phyloP scores from a whole-genome alignment of 1,139 yeast species.

The Lodderomyces theae region DNA sequence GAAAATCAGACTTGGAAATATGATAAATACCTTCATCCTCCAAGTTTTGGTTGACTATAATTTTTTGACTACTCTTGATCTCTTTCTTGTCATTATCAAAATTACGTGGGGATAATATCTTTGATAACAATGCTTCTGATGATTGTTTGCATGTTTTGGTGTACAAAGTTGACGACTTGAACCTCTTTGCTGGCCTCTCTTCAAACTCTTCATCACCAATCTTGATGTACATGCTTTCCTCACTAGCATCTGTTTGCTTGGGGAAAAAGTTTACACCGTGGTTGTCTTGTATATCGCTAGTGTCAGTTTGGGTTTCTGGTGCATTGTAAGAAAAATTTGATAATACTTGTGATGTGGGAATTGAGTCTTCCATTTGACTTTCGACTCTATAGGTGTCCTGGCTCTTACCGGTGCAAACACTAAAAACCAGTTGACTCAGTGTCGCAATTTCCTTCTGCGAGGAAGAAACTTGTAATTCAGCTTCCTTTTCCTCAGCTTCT shows the following conservation, averaged over 20 bases:
- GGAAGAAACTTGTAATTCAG: neutral
- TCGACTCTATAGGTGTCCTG: neutral
- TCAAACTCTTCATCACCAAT: conserved; percentile 18
- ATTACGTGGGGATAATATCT: neutral
- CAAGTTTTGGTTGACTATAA: conserved; percentile 18
- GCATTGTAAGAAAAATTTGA: conserved; percentile 1
- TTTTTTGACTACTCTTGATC: neutral
- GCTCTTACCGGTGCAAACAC: neutral
- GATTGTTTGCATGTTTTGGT: conserved; percentile 5
- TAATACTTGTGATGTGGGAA: neutral
- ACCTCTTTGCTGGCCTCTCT: conserved; percentile 15
- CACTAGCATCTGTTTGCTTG: conserved; percentile 7
- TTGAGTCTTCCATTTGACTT: neutral
- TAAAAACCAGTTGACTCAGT: neutral
- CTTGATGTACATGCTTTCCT: conserved; percentile 13
- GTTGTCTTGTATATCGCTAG: conserved; percentile 10
- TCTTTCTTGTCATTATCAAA: neutral
- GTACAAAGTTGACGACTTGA: conserved; percentile 7
- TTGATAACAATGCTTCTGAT: conserved; percentile 7
- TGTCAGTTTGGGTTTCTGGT: neutral
- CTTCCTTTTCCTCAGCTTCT: conserved; percentile 14
- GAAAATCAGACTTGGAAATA: conserved; percentile 63
- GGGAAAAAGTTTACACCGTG: conserved; percentile 17
- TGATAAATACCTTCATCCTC: conserved; percentile 48
- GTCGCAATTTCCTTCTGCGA: neutral